These are phyloP conservation scores for Apiosordaria backusii DNA, from an alignment of 495 filamentous ascomycete species.

Conservation along the genomic window DNA sequence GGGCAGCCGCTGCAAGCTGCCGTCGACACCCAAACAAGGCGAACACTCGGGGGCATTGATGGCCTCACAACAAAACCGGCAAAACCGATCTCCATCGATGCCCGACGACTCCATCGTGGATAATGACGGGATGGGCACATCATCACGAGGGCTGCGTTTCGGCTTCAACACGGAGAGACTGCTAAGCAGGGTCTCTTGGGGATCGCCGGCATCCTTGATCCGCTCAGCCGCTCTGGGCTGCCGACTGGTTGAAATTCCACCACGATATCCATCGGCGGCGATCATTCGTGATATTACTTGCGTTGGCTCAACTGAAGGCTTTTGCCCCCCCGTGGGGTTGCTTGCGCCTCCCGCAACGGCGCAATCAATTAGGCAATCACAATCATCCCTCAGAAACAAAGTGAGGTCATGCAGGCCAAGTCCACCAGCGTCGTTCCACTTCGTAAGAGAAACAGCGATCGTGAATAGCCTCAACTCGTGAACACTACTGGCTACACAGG, in stretches of 20 bases:
- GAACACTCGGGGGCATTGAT: not conserved
- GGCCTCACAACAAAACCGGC: constrained; percentile 2
- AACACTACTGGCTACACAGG: not conserved
- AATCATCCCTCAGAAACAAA: not conserved
- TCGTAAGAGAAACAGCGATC: not conserved
- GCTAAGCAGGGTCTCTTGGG: not conserved
- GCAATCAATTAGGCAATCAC: constrained; percentile 2
- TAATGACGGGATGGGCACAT: not conserved
- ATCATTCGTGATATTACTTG: constrained; percentile 14
- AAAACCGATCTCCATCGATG: not conserved
- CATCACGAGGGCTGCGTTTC: not conserved
- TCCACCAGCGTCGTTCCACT: constrained; percentile 1
- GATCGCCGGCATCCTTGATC: constrained; percentile 12
- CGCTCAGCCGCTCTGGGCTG: constrained; percentile 14
- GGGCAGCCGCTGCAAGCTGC: not conserved
- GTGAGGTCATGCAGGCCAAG: not conserved
- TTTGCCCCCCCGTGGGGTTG: not conserved
- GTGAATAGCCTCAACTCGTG: constrained; percentile 4
- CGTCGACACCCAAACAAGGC: constrained; percentile 9
- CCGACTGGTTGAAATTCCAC: constrained; percentile 18
- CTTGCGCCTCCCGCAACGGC: not conserved
- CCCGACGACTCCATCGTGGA: not conserved
- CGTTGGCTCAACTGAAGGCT: not conserved
- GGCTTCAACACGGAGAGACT: not conserved
- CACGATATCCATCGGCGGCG: constrained; percentile 19